phyloP scores from a whole-genome alignment of 1,284 basidiomycete species.

The Boletus holoroseus region DNA sequence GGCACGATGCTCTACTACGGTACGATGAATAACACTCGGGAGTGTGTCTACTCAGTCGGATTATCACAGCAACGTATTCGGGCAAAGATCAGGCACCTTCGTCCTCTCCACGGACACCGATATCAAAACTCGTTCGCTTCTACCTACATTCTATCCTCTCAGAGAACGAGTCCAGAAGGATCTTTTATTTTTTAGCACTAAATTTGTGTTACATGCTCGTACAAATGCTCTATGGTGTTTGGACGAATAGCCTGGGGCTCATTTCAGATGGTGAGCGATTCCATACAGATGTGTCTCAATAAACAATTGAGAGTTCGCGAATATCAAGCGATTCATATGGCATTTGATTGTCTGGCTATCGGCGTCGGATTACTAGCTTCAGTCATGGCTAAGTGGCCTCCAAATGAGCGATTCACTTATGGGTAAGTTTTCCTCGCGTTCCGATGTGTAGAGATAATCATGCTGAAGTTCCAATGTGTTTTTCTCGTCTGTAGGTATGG shows the following conservation, averaged over 20 bases:
- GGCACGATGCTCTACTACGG: constrained; percentile 54
- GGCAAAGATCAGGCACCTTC: constrained; percentile 41
- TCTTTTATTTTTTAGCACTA: constrained; percentile 94
- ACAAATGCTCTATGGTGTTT: constrained; percentile 93
- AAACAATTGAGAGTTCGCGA: constrained; percentile 7
- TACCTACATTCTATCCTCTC: constrained; percentile 87
- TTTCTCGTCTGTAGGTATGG: constrained; percentile 61
- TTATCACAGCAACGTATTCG: constrained; percentile 50
- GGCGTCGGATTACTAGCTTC: constrained; percentile 94
- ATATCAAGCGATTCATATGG: constrained; percentile 94
- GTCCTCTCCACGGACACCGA: constrained; percentile 48
- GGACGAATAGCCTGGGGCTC: constrained; percentile 95
- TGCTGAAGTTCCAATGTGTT: background rate
- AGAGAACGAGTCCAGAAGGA: constrained; percentile 88
- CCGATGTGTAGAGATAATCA: background rate
- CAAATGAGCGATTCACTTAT: constrained; percentile 92
- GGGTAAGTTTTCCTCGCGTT: constrained; percentile 50
- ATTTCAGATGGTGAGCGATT: constrained; percentile 85
- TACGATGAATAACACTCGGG: constrained; percentile 28
- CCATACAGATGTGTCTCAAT: background rate
- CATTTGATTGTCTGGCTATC: constrained; percentile 98
- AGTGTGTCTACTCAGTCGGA: constrained; percentile 4
- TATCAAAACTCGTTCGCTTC: constrained; percentile 56
- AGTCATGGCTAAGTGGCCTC: constrained; percentile 97
- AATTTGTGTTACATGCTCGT: constrained; percentile 96